Conservation (phyloP, 1,139 yeast genomes). For the Lodderomyces oxycetoniae region DNA sequence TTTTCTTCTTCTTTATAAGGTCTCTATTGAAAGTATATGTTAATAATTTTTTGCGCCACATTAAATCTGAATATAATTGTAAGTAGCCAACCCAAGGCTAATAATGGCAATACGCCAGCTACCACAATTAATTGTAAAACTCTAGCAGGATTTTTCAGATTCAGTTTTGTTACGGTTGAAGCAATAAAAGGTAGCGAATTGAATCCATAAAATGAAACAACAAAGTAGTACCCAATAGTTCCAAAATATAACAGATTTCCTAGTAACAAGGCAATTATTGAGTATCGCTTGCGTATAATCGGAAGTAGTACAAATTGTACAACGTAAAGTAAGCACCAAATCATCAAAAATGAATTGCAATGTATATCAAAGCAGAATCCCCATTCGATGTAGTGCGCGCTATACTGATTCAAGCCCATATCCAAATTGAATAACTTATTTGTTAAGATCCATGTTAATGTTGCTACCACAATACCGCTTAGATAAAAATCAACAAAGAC, state of each 20-base stretch:
- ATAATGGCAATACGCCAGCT: constrained; percentile 47
- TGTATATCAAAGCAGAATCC: constrained; percentile 92
- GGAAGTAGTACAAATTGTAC: constrained; percentile 77
- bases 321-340: constrained; percentile 75
- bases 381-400: constrained; percentile 73
- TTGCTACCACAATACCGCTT: constrained; percentile 66
- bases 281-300: constrained; percentile 55
- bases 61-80: constrained; percentile 63
- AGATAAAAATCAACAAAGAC: constrained; percentile 77
- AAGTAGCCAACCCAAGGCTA: constrained; percentile 54
- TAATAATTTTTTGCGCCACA: constrained; percentile 65
- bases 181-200: constrained; percentile 76
- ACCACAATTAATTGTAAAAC: constrained; percentile 35
- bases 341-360: constrained; percentile 78
- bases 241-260: constrained; percentile 77
- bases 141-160: constrained; percentile 25
- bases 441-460: constrained; percentile 68
- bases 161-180: constrained; percentile 23
- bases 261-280: constrained; percentile 55
- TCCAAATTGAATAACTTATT: constrained; percentile 52
- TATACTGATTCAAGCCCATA: constrained; percentile 30
- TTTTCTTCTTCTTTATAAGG: neutral
- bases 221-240: constrained; percentile 69
- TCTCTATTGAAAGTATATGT: constrained; percentile 51
- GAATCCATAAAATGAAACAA: constrained; percentile 83